Evolutionary conservation across 1,284 basidiomycete genomes (phyloP), one percentile per base, ranked within the genome.

Genomic region (Apiotrichum montevideense): DNA sequence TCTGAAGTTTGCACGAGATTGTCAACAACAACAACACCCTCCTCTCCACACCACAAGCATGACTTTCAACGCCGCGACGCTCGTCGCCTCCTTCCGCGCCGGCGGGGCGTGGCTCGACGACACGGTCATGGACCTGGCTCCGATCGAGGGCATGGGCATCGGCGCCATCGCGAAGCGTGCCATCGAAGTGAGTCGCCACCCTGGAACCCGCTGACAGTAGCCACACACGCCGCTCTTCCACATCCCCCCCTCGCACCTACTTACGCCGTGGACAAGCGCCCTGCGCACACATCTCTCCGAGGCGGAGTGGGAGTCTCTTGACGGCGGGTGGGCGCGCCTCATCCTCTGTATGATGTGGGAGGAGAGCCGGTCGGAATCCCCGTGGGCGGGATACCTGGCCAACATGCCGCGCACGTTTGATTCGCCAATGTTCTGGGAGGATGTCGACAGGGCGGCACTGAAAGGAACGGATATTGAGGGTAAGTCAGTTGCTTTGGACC

Each of bases 331-430:
- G 94, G 79, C 83, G 1, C 87, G 88, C 1, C 79, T 98, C 43
- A 97, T 98, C 57, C 79, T 97, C 29, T 89, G 87, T 63, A 88
- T 98, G 86, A 91, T 98, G 88, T 97, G 88, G 87, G 95, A 97
- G 74, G 83, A 84, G 51, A 81, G 84, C 3, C 78, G 77, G 0
- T 44, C 70, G 6, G 67, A 78, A 29, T 89, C 85, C 45, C 82
- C 76, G 58, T 91, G 89, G 89, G 70, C 71, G 8, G 80, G 78
- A 5, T 91, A 53, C 47, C 46, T 64, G 70, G 70, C 67, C 37
- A 72, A 75, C 39, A 80, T 97, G 66, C 94, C 95, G 0, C 78
- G 70, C 2, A 61, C 65, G 8, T 98, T 98, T 70, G 82, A 87
- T 63, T 95, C 93, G 0, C 91, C 94, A 1, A 98, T 98, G 90